Conservation (phyloP, 805 yeast genomes). For the Saccharomyces eubayanus region DNA sequence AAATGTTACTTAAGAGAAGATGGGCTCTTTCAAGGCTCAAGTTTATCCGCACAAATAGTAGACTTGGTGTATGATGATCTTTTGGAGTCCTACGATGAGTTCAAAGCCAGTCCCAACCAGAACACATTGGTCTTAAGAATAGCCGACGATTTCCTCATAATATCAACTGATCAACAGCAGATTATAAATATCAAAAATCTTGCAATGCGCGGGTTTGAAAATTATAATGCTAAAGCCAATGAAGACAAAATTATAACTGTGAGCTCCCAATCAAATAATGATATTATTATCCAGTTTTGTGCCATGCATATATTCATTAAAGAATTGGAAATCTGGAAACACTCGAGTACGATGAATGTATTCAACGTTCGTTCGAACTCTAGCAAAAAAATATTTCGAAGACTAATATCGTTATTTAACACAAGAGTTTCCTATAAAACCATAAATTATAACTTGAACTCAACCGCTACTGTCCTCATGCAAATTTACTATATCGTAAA, state of each 20-base stretch:
- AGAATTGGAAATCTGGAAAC: slow-evolving; percentile 33
- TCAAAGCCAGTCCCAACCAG: slow-evolving; percentile 21
- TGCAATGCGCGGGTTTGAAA: slow-evolving; percentile 34
- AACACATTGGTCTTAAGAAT: slow-evolving; percentile 46
- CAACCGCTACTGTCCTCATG: slow-evolving; percentile 2
- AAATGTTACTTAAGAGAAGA: slow-evolving; percentile 39
- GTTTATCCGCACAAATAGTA: slow-evolving; percentile 65
- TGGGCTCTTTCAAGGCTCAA: slow-evolving; percentile 84
- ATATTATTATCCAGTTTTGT: slow-evolving; percentile 32
- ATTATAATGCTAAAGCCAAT: slow-evolving; percentile 37
- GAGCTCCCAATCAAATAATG: slow-evolving; percentile 15
- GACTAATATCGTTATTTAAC: slow-evolving; percentile 23
- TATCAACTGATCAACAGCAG: slow-evolving; percentile 38
- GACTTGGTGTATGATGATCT: slow-evolving; percentile 63
- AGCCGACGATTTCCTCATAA: slow-evolving; percentile 80
- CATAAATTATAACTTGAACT: slow-evolving; percentile 18
- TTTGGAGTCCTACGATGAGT: slow-evolving; percentile 30
- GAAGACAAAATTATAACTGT: slow-evolving; percentile 32
- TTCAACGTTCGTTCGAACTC: slow-evolving; percentile 10
- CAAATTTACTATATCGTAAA: neutral
- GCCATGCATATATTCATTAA: slow-evolving; percentile 34
- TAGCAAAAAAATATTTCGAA: slow-evolving; percentile 16
- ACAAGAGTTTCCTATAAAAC: slow-evolving; percentile 30
- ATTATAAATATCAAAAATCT: slow-evolving; percentile 27
- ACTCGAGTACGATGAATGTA: slow-evolving; percentile 13